A percentile compares a stretch with the other conserved stretches of the same genome.
Conservation (phyloP, 2,329 filamentous ascomycete genomes). For the Rhexocercosporidium sp. region DNA sequence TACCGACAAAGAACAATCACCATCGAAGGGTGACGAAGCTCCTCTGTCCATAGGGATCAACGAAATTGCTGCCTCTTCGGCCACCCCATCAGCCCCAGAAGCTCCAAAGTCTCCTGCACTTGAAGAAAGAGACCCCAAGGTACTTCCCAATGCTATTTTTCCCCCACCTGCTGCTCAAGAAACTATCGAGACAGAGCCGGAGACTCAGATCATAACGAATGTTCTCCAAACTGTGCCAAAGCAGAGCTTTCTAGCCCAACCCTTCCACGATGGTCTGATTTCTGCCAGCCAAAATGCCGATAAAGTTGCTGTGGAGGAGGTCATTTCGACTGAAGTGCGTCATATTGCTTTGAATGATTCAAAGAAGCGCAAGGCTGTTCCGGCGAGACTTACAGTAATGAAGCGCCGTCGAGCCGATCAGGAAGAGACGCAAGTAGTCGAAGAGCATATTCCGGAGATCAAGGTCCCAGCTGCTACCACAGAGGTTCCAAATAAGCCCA, state of each 20-base stretch:
- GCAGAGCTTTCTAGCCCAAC: background rate
- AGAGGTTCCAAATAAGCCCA: background rate
- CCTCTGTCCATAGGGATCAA: background rate
- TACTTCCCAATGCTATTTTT: background rate
- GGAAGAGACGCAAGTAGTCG: background rate
- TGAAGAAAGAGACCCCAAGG: background rate
- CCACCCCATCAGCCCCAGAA: background rate
- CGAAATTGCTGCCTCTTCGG: background rate
- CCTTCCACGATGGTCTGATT: too few species aligned
- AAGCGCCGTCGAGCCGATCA: slow-evolving; percentile 8
- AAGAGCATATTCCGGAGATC: background rate
- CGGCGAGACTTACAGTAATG: background rate
- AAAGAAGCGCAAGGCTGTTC: slow-evolving; percentile 4
- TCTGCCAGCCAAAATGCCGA: background rate
- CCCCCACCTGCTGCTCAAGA: background rate
- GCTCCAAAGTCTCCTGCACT: background rate
- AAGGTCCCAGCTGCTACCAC: background rate
- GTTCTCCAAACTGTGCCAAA: background rate
- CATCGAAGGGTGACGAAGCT: background rate
- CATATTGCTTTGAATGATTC: background rate
- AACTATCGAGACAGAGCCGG: background rate
- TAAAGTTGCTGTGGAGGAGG: background rate
- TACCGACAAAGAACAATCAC: background rate
- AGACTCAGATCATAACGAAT: background rate
- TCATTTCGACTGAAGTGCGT: background rate